Conservation (phyloP, 75 land plant genomes). For the Sequoia sempervirens region DNA sequence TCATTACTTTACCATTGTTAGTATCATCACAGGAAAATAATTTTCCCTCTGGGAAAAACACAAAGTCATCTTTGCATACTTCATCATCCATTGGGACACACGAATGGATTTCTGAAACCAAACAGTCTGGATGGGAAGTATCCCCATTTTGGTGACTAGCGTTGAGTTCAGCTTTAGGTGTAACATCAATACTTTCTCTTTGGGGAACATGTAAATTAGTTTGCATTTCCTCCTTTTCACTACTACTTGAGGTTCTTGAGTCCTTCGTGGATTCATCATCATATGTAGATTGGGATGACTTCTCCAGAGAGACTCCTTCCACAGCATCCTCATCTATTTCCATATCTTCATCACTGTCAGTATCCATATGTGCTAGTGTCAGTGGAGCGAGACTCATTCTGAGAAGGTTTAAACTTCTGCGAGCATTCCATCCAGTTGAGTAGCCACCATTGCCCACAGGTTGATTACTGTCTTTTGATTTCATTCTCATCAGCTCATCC, state of each 20-base stretch:
- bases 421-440: slow-evolving; percentile 48
- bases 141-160: neutral
- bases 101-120: neutral
- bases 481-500: slow-evolving; percentile 80
- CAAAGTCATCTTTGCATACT: neutral
- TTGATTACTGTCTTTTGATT: slow-evolving; percentile 19
- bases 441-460: slow-evolving; percentile 23
- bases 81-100: neutral
- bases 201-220: slow-evolving; percentile 3
- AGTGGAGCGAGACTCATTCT: slow-evolving; percentile 68
- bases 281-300: slow-evolving; percentile 18
- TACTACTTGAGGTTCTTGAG: slow-evolving; percentile 7
- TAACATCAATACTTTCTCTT: slow-evolving; percentile 14
- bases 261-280: slow-evolving; percentile 18
- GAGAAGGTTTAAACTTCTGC: slow-evolving; percentile 68
- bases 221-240: slow-evolving; percentile 11
- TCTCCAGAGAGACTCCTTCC: slow-evolving; percentile 25
- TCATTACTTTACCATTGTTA: neutral
- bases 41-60: slow-evolving; percentile 7
- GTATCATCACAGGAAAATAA: neutral
- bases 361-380: slow-evolving; percentile 41
- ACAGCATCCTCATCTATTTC: slow-evolving; percentile 55
- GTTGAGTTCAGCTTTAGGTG: neutral
- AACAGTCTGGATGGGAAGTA: neutral
- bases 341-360: slow-evolving; percentile 47